Evolutionary conservation across 768 basidiomycete species (phyloP).

Genomic region (Asterophora parasitica): DNA sequence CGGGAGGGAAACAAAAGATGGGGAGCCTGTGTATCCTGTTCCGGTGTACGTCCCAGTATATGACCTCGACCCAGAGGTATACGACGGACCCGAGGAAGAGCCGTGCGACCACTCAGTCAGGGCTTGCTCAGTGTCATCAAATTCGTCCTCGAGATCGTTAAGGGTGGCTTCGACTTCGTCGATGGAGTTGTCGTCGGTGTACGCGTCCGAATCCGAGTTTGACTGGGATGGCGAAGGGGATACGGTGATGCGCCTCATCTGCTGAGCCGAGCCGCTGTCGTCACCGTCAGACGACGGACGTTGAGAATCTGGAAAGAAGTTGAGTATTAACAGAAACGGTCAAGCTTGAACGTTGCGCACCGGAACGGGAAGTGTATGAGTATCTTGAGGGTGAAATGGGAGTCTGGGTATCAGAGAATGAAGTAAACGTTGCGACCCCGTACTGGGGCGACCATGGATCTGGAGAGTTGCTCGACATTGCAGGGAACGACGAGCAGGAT

Average conservation of each 20-base stretch:
- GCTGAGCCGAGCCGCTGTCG: constrained; percentile 33
- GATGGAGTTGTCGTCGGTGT: constrained; percentile 54
- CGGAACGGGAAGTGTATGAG: constrained; percentile 52
- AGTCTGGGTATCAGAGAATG: constrained; percentile 46
- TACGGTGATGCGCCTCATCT: constrained; percentile 49
- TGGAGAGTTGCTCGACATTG: constrained; percentile 37
- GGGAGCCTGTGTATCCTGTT: constrained; percentile 40
- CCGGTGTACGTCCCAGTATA: constrained; percentile 32
- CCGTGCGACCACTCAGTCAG: constrained; percentile 62
- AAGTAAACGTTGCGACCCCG: constrained; percentile 55
- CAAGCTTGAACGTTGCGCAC: constrained; percentile 28
- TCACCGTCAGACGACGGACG: constrained; percentile 45
- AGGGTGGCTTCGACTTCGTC: constrained; percentile 72
- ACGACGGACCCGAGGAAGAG: constrained; percentile 36
- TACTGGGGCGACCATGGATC: constrained; percentile 59
- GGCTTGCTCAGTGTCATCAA: constrained; percentile 61
- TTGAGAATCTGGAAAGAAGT: constrained; percentile 33
- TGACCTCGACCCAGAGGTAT: constrained; percentile 34
- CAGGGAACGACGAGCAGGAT: constrained; percentile 17
- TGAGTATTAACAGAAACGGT: constrained; percentile 5
- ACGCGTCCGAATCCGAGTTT: constrained; percentile 33
- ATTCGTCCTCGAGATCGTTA: constrained; percentile 60
- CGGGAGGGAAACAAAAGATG: constrained; percentile 42
- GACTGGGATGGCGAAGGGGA: constrained; percentile 43
- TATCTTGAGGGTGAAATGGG: constrained; percentile 57